Evolutionary conservation across 1,284 basidiomycete species (phyloP), one percentile per base, ranked within the genome.

Genomic region (Sanguinoderma infundibulare): DNA sequence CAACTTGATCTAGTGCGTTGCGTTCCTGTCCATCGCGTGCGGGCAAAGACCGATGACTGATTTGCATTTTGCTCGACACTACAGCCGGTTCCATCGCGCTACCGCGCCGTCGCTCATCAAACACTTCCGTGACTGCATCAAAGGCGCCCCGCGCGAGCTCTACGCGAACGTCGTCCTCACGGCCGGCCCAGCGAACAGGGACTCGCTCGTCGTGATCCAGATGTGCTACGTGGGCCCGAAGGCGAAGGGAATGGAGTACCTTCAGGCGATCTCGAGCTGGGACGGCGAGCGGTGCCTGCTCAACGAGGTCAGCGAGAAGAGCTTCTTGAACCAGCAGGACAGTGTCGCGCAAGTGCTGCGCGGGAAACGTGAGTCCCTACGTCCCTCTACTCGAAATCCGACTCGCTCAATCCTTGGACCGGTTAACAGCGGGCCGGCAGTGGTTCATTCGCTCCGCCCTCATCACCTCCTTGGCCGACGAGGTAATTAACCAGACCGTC

Each of bases 101-200:
- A 96, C 94, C 0, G 91, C 95, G 0, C 87, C 92, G 8, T 94
- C 92, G 7, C 84, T 97, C 36, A 89, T 97, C 72, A 91, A 89
- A 66, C 95, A 97, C 75, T 95, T 95, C 80, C 87, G 95, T 30
- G 95, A 97, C 74, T 96, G 94, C 71, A 85, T 96, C 76, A 96
- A 96, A 71, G 87, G 87, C 36, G 90, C 92, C 4, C 93, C 94
- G 15, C 84, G 90, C 26, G 89, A 94, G 70, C 84, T 96, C 17
- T 96, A 97, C 74, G 90, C 92, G 36, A 96, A 96, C 72, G 85
- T 95, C 40, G 85, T 96, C 59, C 83, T 97, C 58, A 96, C 95
- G 0, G 94, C 95, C 0, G 95, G 94, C 20, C 91, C 95, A 6
- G 86, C 85, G 14, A 86, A 87, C 55, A 84, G 90, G 69, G 90